phyloP scores from a whole-genome alignment of 83 land plant species.

The Diphasiastrum complanatum region DNA sequence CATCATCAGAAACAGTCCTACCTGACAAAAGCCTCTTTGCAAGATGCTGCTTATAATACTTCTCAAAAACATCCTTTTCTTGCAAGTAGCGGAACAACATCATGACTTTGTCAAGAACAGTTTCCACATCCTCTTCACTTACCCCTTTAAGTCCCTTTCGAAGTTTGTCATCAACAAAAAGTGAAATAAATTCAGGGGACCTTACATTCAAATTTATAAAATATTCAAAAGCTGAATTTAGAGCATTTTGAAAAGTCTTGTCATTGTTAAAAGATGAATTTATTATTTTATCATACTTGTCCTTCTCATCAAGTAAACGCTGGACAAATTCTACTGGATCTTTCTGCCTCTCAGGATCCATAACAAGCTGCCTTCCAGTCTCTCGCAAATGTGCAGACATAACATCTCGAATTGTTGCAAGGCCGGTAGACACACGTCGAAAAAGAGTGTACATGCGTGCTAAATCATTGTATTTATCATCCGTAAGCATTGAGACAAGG shows the following conservation, averaged over 20 bases:
- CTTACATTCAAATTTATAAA: conserved; percentile 87
- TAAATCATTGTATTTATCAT: conserved; percentile 91
- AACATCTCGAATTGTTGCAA: conserved; percentile 64
- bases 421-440: conserved; percentile 69
- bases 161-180: conserved; percentile 94
- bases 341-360: conserved; percentile 76
- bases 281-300: conserved; percentile 89
- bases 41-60: conserved; percentile 91
- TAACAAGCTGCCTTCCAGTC: conserved; percentile 83
- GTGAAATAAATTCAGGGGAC: conserved; percentile 90
- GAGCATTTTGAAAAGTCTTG: conserved; percentile 94
- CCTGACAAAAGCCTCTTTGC: conserved; percentile 93
- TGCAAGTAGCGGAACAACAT: conserved; percentile 94
- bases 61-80: conserved; percentile 97
- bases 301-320: conserved; percentile 75
- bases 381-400: conserved; percentile 90
- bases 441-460: conserved; percentile 81
- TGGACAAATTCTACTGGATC: conserved; percentile 98
- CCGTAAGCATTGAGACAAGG: conserved; percentile 81
- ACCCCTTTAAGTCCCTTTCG: conserved; percentile 91
- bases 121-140: conserved; percentile 92
- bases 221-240: conserved; percentile 93
- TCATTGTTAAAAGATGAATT: conserved; percentile 70
- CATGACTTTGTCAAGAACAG: conserved; percentile 91
- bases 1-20: conserved; percentile 95